Evolutionary conservation across 768 basidiomycete genomes (phyloP).

Genomic region (Psilocybe cubensis): DNA sequence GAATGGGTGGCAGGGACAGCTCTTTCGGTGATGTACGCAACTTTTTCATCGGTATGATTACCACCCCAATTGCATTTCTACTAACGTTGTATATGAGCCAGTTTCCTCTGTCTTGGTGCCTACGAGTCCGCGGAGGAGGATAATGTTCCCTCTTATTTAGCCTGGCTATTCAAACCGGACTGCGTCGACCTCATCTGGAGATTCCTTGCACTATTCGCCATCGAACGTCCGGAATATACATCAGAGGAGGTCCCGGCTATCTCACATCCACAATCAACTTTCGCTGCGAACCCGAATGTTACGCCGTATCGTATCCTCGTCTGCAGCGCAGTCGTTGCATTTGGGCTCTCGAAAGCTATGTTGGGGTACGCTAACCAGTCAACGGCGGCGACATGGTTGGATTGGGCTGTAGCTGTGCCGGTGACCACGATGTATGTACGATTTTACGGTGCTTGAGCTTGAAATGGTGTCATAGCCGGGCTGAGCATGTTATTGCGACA

Average conservation of each 20-base stretch:
- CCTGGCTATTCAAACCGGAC: slow-evolving; percentile 7
- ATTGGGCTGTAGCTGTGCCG: slow-evolving; percentile 12
- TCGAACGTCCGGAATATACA: not conserved
- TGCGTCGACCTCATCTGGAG: slow-evolving; percentile 7
- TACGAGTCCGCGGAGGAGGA: not conserved
- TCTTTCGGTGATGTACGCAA: slow-evolving; percentile 11
- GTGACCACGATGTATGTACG: slow-evolving; percentile 6
- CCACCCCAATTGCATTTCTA: not conserved
- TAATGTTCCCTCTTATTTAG: not conserved
- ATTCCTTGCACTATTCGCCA: not conserved
- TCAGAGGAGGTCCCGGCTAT: not conserved
- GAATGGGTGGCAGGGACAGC: slow-evolving; percentile 16
- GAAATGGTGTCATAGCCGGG: not conserved
- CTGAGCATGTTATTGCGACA: not conserved
- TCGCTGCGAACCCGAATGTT: not conserved
- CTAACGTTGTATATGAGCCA: not conserved
- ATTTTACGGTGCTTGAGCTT: not conserved
- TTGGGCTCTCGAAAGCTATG: slow-evolving; percentile 13
- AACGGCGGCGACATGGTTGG: slow-evolving; percentile 4
- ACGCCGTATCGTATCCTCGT: slow-evolving; percentile 12
- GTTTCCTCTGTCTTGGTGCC: slow-evolving; percentile 1
- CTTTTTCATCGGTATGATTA: not conserved
- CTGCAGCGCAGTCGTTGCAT: not conserved
- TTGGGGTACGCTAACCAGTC: slow-evolving; percentile 1
- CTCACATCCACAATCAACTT: not conserved